Base-by-base conservation (phyloP, 257 asterid genomes). In the Nyctanthes arbortristis region DNA sequence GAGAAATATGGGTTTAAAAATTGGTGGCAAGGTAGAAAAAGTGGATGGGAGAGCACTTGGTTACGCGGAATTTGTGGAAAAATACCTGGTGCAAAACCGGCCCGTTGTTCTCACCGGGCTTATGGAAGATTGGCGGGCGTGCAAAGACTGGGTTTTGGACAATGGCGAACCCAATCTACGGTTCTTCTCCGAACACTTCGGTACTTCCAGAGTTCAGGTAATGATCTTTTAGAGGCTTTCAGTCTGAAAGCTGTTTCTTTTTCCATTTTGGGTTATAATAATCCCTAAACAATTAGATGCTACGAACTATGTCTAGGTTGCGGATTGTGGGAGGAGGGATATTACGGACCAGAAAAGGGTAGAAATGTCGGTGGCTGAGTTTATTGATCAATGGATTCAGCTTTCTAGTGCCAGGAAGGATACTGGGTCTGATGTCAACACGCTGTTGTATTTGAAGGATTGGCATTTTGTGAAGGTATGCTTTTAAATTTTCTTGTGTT, bases 401-500 rank as follows among this genome's bases (percentile, higher is more conserved):
- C 59, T 62, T 73, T 67, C 76, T 27, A 67, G 76, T 73, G 37
- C 76, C 70, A 66, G 59, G 30, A 52, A 34, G 64, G 20, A 67
- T 70, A 79, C 65, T 52, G 79, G 67, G 27, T 72, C 36, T 63
- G 78, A 75, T 73, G 81, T 33, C 63, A 79, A 73, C 65, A 71
- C 87, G 68, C 75, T 78, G 58, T 57, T 93, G 75, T 94, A 91
- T 77, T 80, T 91, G 85, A 94, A 94, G 77, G 99, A 94, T 72
- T 94, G 99, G 99, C 97, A 94, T 84, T 94, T 94, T 70, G 96
- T 89, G 31, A 94, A 85, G 96, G 98, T 90, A 34, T 36, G 66
- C 40, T 22, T 25, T n/a, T 22, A 27, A 18, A 65, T 12, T 63
- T 54, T 29, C 61, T 69, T 7, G 24, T 25, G n/a, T n/a, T n/a